Base-by-base conservation (phyloP, 2,329 filamentous ascomycete genomes). In the Thelonectria olida region DNA sequence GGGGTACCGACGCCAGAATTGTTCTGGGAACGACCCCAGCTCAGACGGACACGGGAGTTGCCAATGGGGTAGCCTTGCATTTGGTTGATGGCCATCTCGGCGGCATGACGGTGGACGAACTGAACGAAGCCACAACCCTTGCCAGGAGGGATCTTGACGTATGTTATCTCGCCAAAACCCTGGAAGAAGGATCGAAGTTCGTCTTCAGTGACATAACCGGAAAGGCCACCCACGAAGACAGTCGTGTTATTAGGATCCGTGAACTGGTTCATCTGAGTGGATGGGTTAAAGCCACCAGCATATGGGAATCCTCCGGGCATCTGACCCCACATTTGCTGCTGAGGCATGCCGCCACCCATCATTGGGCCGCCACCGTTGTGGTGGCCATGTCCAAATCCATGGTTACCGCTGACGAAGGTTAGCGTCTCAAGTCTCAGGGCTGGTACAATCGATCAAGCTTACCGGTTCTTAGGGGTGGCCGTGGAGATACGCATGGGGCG, bases 151-250 rank as follows among this genome's bases (percentile, higher is more conserved):
- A 99, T 99, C 89, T 99, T 99, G 83, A 99, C 96, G 78, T 99
- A 99, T 73, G 96, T 99, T 76, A 99, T 99, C 79, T 99, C 96
- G 63, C 96, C 96, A 67, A 99, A 99, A 72, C 96, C 96, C 80
- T 99, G 96, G 90, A 99, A 99, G 87, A 99, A 99, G 0, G 94
- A 97, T 66, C 96, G 93, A n/a, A 99, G 90, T 84, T 99, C 96
- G 74, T 99, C 96, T 83, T 99, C 96, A 48, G 96, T 99, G 65
- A 99, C 96, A 74, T 99, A 99, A 68, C 96, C 96, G 36, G 94
- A 97, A 5, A 99, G 88, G 54, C 96, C 96, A 68, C 96, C 96
- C 56, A 99, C 96, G 73, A 99, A 99, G 65, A 99, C 96, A 19
- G 96, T 99, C 17, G 96, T 99, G 83, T 99, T 99, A 87, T 99